A percentile compares a stretch with the other conserved stretches of the same genome.
These are phyloP conservation scores for Paramecium primaurelia DNA, from an alignment of 73 alveolate genomes.

Conservation along the genomic window DNA sequence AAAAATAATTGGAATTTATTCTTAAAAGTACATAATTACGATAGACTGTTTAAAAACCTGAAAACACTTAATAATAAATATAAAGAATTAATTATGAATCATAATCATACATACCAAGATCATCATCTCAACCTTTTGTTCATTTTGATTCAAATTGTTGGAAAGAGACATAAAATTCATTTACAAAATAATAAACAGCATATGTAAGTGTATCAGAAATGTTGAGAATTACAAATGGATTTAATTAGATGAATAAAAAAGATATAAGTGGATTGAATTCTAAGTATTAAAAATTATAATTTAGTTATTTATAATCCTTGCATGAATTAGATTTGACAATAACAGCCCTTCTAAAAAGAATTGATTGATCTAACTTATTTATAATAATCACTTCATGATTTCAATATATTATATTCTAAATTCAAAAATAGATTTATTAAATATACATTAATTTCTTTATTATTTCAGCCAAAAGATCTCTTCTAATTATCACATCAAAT, in stretches of 20 bases:
- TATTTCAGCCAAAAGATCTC: too few species aligned
- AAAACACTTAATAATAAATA: neutral
- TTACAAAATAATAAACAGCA: neutral
- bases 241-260: neutral
- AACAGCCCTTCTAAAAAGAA: neutral
- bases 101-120: neutral
- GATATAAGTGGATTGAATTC: neutral
- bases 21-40: neutral
- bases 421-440: neutral
- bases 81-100: neutral
- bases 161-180: neutral
- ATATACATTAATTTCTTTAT: too few species aligned
- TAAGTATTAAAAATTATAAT: neutral
- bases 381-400: neutral
- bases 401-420: neutral
- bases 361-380: neutral
- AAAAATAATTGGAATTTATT: neutral
- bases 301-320: neutral
- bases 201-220: neutral
- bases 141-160: slow-evolving; percentile 7
- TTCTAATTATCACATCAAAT: too few species aligned
- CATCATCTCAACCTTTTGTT: neutral
- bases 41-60: neutral
- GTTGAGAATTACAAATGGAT: neutral
- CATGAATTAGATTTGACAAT: slow-evolving; percentile 4